These are phyloP conservation scores for Linnemannia schmuckeri DNA, from an alignment of 192 early-diverging fungal genomes.

Conservation along the genomic window DNA sequence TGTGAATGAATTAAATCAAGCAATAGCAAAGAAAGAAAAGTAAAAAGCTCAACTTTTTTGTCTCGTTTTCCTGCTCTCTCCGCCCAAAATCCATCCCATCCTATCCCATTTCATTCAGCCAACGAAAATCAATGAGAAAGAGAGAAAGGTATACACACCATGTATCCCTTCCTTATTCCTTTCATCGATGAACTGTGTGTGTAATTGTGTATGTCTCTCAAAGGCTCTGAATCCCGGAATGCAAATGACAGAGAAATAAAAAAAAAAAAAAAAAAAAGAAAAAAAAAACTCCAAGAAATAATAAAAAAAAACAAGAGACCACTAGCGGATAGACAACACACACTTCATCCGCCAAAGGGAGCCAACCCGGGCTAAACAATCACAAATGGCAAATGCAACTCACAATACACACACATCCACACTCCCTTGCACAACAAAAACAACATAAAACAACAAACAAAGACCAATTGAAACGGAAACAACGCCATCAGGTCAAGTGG, in stretches of 20 bases:
- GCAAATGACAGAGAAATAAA: neutral
- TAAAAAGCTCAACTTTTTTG: neutral
- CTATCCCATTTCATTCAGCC: neutral
- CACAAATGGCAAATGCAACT: neutral
- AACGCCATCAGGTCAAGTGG: neutral
- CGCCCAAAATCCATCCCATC: neutral
- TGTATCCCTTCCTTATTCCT: neutral
- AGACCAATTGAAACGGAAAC: neutral
- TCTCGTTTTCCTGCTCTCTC: neutral
- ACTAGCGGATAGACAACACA: neutral
- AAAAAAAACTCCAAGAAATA: neutral
- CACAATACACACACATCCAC: neutral
- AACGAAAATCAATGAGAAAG: neutral
- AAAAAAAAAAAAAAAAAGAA: neutral
- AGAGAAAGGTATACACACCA: neutral
- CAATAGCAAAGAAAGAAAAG: neutral
- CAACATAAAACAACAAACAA: neutral
- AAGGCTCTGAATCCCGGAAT: constrained; percentile 8
- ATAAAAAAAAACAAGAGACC: neutral
- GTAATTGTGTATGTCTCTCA: constrained; percentile 1
- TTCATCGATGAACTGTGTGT: neutral
- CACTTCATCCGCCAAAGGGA: neutral
- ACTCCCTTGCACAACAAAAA: neutral
- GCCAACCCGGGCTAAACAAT: constrained; percentile 8
- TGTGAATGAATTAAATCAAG: neutral